These are phyloP conservation scores for Chaetomium olivaceum DNA, from an alignment of 2,329 filamentous ascomycete species.

Conservation along the genomic window DNA sequence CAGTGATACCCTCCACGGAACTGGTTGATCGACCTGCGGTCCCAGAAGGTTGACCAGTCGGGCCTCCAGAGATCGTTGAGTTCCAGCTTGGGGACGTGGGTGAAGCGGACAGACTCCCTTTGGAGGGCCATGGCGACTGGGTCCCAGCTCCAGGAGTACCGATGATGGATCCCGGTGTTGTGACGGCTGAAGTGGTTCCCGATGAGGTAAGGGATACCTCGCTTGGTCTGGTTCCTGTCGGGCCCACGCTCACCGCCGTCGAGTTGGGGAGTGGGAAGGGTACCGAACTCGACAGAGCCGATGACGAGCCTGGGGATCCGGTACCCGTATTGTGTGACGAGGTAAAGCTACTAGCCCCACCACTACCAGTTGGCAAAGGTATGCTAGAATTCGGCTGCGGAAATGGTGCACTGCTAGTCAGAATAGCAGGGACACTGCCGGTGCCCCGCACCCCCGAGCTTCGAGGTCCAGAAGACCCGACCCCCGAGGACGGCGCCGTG, in stretches of 20 bases:
- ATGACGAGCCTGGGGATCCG: background rate
- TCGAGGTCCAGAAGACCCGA: background rate
- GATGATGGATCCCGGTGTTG: background rate
- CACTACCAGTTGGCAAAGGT: conserved; percentile 9
- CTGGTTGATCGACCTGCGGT: conserved; percentile 1
- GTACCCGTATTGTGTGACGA: conserved; percentile 14
- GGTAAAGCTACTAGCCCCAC: conserved; percentile 6
- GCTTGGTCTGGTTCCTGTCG: conserved; percentile 6
- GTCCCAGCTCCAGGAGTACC: background rate
- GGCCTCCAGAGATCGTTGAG: background rate
- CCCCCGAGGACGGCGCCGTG: background rate
- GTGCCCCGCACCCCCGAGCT: background rate
- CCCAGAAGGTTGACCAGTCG: conserved; percentile 3
- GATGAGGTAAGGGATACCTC: conserved; percentile 1
- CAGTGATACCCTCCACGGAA: background rate
- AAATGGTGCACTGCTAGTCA: conserved; percentile 18
- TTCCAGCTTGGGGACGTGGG: conserved; percentile 1
- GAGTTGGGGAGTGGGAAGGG: conserved; percentile 24
- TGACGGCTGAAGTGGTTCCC: background rate
- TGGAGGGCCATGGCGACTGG: background rate
- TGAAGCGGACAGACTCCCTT: background rate
- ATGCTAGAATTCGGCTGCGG: conserved; percentile 21
- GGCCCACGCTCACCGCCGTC: conserved; percentile 10
- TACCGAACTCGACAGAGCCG: conserved; percentile 11
- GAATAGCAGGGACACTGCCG: conserved; percentile 6